phyloP scores from a whole-genome alignment of 768 basidiomycete species.

The Lenzites betulinus region DNA sequence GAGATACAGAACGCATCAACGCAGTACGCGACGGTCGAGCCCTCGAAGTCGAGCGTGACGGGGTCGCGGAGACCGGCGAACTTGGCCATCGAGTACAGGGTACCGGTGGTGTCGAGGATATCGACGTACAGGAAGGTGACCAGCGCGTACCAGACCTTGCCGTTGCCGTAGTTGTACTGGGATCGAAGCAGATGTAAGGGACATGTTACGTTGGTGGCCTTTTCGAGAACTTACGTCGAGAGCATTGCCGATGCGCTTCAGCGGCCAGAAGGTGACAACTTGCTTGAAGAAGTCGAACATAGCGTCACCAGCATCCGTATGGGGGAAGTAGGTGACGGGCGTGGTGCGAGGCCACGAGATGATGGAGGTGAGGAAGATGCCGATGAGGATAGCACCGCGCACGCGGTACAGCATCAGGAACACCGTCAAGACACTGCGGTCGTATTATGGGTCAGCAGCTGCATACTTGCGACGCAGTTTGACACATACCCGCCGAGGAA shows the following conservation, averaged over 20 bases:
- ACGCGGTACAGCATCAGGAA: slow-evolving; percentile 84
- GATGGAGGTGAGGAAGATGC: slow-evolving; percentile 82
- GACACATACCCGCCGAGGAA: slow-evolving; percentile 72
- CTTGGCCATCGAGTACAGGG: slow-evolving; percentile 88
- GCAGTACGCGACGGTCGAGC: slow-evolving; percentile 79
- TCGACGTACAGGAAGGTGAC: slow-evolving; percentile 90
- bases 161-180: slow-evolving; percentile 47
- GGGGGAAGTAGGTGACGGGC: slow-evolving; percentile 78
- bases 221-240: slow-evolving; percentile 52
- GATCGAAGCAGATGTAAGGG: not conserved
- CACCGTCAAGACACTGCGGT: slow-evolving; percentile 65
- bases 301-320: slow-evolving; percentile 65
- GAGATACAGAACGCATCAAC: slow-evolving; percentile 81
- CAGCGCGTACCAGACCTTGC: slow-evolving; percentile 84
- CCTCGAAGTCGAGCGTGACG: slow-evolving; percentile 84
- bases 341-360: slow-evolving; percentile 89
- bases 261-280: slow-evolving; percentile 72
- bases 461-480: too few species aligned
- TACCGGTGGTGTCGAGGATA: slow-evolving; percentile 71
- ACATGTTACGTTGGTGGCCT: not conserved
- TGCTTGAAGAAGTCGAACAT: slow-evolving; percentile 86
- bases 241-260: slow-evolving; percentile 63
- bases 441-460: not conserved
- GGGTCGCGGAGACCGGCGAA: slow-evolving; percentile 88
- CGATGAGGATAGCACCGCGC: slow-evolving; percentile 79